A percentile compares a stretch with the other conserved stretches of the same genome.
Evolutionary conservation across 345 rosid species (phyloP).

Genomic region (Salix udensis): DNA sequence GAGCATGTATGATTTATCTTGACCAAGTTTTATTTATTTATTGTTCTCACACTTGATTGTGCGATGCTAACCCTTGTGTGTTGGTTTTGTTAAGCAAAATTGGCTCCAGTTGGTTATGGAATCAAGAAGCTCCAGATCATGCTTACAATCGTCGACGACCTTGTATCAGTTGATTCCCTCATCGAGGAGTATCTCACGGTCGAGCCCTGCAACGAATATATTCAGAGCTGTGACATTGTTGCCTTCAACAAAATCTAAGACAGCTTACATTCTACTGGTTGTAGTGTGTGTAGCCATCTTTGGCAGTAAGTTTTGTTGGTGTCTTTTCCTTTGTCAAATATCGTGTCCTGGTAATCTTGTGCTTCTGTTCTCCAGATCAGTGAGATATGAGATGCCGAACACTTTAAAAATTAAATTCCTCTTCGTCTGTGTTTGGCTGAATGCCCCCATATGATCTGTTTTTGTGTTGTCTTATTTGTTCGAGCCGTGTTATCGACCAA

Average conservation of each 20-base stretch:
- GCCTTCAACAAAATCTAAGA: slow-evolving; percentile 90
- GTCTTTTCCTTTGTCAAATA: not conserved
- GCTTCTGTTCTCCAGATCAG: slow-evolving; percentile 3
- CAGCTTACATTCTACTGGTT: not conserved
- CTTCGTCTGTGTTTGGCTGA: not conserved
- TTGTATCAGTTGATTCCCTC: slow-evolving; percentile 76
- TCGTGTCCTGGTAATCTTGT: not conserved
- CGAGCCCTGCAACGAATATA: slow-evolving; percentile 68
- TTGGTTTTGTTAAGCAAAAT: slow-evolving; percentile 51
- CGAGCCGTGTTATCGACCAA: no score
- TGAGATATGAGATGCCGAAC: slow-evolving; percentile 2
- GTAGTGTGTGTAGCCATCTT: slow-evolving; percentile 5
- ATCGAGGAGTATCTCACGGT: slow-evolving; percentile 68
- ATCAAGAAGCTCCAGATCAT: slow-evolving; percentile 87
- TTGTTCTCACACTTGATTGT: not conserved
- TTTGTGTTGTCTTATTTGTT: no score
- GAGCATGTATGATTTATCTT: slow-evolving; percentile 65
- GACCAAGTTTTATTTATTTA: not conserved
- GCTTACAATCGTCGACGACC: slow-evolving; percentile 89
- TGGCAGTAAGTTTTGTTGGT: slow-evolving; percentile 5
- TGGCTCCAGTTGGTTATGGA: slow-evolving; percentile 83
- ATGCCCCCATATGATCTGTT: not conserved
- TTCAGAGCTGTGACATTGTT: slow-evolving; percentile 93
- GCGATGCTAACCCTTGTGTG: not conserved
- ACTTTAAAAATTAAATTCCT: no score